Evolutionary conservation across 192 early-diverging fungal genomes (phyloP), one percentile per base, ranked within the genome.

Genomic region (Backusella parvicylindrica): DNA sequence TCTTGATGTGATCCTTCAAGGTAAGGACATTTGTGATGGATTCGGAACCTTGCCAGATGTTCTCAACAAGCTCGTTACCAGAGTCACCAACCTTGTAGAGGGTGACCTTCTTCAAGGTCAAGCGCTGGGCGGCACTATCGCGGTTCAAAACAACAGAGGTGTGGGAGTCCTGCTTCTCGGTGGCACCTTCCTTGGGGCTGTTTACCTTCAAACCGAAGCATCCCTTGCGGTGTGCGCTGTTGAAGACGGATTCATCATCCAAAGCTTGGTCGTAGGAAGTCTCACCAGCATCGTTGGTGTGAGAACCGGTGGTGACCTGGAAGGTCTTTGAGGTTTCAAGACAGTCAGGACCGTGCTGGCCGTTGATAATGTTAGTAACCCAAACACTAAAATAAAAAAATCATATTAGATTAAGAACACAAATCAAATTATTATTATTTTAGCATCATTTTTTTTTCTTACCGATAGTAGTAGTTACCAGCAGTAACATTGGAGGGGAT

Each of bases 141-240:
- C 76, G 76, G 32, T 72, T 35, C 30, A 71, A 40, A 31, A 49
- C 38, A 26, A 77, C 32, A 38, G 69, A 70, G 15, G 71, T 23
- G 31, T 72, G 70, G 28, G 64, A n/a, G 56, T 50, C 65, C 33
- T 37, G 43, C 35, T 68, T 65, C 38, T 66, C 41, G 15, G 33
- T 73, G 3, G 35, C 9, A 41, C 71, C 76, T 56, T 77, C 71
- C 26, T 60, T 28, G n/a, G 71, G 71, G 16, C 26, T 40, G 21
- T 38, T 31, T 6, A 77, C 76, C 15, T 33, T 53, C n/a, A 77
- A 64, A 73, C 76, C 76, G 49, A 72, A 77, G n/a, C 76, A 77
- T 21, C 76, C 76, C 63, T 71, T 77, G 35, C 33, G 36, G 31
- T 64, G 56, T 1, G 41, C 76, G 18, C 71, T 71, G 64, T 73